Percentiles rank a stretch among this genome's conserved stretches.
Conservation (phyloP, 495 filamentous ascomycete genomes). For the Penicillium turbatum region DNA sequence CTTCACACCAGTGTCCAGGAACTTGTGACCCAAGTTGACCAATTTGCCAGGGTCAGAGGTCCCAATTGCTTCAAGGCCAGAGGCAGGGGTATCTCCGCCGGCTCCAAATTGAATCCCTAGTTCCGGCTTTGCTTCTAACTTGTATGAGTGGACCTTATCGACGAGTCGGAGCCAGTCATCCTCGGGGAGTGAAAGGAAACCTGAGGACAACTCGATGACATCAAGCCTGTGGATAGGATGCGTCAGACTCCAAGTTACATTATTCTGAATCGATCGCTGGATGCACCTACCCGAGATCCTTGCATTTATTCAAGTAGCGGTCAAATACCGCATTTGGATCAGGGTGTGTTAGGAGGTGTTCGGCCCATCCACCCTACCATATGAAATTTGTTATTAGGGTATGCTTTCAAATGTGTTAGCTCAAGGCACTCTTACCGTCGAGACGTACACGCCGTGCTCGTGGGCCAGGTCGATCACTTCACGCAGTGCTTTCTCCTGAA, state of each 20-base stretch:
- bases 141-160: conserved; percentile 48
- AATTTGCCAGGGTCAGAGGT: conserved; percentile 51
- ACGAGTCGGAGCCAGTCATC: conserved; percentile 56
- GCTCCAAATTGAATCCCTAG: conserved; percentile 59
- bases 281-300: conserved; percentile 39
- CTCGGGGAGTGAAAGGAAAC: conserved; percentile 51
- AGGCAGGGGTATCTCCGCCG: conserved; percentile 51
- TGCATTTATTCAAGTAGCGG: conserved; percentile 49
- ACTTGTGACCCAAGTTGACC: conserved; percentile 46
- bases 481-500: conserved; percentile 42
- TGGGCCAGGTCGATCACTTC: conserved; percentile 53
- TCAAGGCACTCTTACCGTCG: conserved; percentile 34
- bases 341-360: conserved; percentile 50
- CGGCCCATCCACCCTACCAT: conserved; percentile 49
- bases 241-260: neutral
- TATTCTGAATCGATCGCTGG: neutral
- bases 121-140: conserved; percentile 55
- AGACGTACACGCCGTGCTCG: conserved; percentile 50
- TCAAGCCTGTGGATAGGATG: conserved; percentile 38
- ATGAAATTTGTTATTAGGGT: neutral
- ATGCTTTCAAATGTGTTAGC: neutral
- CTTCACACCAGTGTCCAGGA: conserved; percentile 53
- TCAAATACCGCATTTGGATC: conserved; percentile 44
- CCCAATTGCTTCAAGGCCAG: conserved; percentile 46
- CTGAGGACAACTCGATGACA: conserved; percentile 51